Conservation (phyloP, 2,329 filamentous ascomycete genomes). For the Calonectria pseudoreteaudii region DNA sequence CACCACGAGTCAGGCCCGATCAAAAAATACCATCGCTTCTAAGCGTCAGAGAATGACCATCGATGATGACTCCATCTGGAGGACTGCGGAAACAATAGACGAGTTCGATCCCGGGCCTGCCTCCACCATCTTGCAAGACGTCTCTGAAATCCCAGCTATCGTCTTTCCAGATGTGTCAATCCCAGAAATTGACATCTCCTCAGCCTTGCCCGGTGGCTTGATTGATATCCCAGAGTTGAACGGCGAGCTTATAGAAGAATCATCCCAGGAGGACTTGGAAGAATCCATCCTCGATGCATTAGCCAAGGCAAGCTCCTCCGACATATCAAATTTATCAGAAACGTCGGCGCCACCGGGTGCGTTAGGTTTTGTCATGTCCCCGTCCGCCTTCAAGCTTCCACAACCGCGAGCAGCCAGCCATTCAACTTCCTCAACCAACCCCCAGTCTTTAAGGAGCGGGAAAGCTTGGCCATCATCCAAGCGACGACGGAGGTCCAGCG, state of each 20-base stretch:
- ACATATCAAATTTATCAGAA: conserved; percentile 12
- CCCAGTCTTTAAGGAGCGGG: conserved; percentile 1
- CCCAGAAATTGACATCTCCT: conserved; percentile 17
- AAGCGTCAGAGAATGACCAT: conserved; percentile 23
- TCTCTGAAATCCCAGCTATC: conserved; percentile 8
- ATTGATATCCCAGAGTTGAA: conserved; percentile 1
- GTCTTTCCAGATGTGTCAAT: conserved; percentile 8
- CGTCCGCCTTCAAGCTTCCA: neutral
- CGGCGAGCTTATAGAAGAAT: neutral
- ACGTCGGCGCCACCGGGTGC: conserved; percentile 8
- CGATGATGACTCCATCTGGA: neutral
- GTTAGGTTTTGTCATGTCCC: conserved; percentile 19
- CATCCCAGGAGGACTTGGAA: neutral
- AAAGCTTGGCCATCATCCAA: conserved; percentile 21
- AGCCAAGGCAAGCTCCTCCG: neutral
- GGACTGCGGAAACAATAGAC: neutral
- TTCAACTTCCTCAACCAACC: neutral
- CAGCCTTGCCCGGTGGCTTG: neutral
- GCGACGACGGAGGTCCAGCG: conserved; percentile 30
- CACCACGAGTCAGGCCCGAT: neutral
- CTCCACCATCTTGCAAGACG: conserved; percentile 4
- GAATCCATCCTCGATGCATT: conserved; percentile 11
- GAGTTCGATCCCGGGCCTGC: conserved; percentile 12
- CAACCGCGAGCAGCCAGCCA: neutral
- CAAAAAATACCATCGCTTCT: neutral